Percentiles rank a stretch among this genome's conserved stretches.
These are phyloP conservation scores for Aegilops speltoides DNA, from an alignment of 176 grass and related monocot genomes.

Conservation along the genomic window DNA sequence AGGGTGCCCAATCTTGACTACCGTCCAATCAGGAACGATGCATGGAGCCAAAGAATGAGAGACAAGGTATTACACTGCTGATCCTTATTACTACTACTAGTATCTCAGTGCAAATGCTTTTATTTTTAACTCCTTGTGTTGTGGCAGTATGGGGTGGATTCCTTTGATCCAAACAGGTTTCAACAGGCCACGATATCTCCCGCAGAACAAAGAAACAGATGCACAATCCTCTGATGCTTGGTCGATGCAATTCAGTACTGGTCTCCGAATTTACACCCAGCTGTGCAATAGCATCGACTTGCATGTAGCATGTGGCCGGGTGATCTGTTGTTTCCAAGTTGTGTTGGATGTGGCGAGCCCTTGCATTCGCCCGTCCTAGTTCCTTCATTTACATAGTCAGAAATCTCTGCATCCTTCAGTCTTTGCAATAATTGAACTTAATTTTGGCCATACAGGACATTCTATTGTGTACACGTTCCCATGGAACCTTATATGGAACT, in stretches of 20 bases:
- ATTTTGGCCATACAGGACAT: constrained; percentile 13
- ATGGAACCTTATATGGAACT: constrained; percentile 7
- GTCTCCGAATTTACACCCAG: constrained; percentile 8
- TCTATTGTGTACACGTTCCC: constrained; percentile 4
- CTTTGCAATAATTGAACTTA: constrained; percentile 27
- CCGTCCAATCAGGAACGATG: constrained; percentile 81
- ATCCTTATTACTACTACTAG: not conserved
- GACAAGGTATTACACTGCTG: constrained; percentile 51
- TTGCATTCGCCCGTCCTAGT: not conserved
- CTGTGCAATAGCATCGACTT: constrained; percentile 10
- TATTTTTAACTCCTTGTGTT: constrained; percentile 6
- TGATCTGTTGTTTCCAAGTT: not conserved
- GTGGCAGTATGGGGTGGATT: constrained; percentile 80
- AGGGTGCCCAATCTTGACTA: constrained; percentile 77
- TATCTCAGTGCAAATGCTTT: not conserved
- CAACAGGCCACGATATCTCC: constrained; percentile 54
- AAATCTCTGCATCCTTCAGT: constrained; percentile 3
- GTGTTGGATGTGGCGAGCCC: not conserved
- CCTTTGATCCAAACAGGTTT: constrained; percentile 53
- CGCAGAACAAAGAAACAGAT: constrained; percentile 44
- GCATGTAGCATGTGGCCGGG: not conserved
- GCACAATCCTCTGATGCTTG: constrained; percentile 56
- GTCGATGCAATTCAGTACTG: not conserved
- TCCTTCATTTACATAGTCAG: not conserved
- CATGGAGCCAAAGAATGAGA: constrained; percentile 93